Evolutionary conservation across 306 rosid genomes (phyloP).

Genomic region (Datisca glomerata): DNA sequence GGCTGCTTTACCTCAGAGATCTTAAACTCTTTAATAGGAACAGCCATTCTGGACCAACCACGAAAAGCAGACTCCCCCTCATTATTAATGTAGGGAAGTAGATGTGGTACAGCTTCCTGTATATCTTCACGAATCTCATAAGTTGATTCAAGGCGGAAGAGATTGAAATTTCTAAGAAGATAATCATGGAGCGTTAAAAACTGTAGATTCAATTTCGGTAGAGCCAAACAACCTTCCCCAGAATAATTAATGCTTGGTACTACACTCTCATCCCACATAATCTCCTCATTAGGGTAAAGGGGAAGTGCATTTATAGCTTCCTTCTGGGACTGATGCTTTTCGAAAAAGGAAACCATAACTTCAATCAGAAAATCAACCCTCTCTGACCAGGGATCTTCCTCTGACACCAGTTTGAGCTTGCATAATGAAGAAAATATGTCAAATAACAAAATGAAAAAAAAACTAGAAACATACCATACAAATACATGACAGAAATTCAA

Average conservation of each 20-base stretch:
- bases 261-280: constrained; percentile 99
- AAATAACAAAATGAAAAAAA: constrained; percentile 1
- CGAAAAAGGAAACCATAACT: constrained; percentile 87
- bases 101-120: constrained; percentile 96
- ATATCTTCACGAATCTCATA: constrained; percentile 98
- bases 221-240: constrained; percentile 98
- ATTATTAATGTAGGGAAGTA: constrained; percentile 71
- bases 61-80: constrained; percentile 89
- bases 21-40: constrained; percentile 76
- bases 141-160: constrained; percentile 95
- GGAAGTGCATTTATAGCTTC: constrained; percentile 99
- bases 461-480: not conserved
- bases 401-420: constrained; percentile 85
- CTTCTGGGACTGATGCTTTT: constrained; percentile 93
- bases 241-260: constrained; percentile 98
- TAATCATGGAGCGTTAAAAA: constrained; percentile 97
- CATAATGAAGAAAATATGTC: constrained; percentile 21
- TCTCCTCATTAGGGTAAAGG: constrained; percentile 87
- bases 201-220: constrained; percentile 89
- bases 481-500: too few relatives aligned
- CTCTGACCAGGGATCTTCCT: constrained; percentile 89
- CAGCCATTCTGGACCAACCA: constrained; percentile 99
- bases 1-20: constrained; percentile 81
- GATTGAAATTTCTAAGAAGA: constrained; percentile 87
- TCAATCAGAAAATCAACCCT: constrained; percentile 90